These are phyloP conservation scores for Wakefieldia striispora DNA, from an alignment of 768 basidiomycete species.

Conservation along the genomic window DNA sequence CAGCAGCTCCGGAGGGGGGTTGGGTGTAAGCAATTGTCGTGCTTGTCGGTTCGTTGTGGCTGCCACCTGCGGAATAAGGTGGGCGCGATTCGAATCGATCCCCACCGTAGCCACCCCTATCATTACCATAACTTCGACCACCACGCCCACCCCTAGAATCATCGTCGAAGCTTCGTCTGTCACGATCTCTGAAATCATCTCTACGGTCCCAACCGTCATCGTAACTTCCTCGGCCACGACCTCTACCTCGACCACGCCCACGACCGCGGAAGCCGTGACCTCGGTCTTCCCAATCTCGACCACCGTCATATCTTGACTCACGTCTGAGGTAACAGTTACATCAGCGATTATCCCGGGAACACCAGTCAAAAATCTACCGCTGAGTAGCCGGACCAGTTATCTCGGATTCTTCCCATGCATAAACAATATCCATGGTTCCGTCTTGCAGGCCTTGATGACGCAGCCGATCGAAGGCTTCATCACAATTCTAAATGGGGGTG, in stretches of 20 bases:
- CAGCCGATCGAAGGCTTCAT: conserved; percentile 76
- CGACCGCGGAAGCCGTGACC: conserved; percentile 40
- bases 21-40: conserved; percentile 25
- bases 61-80: conserved; percentile 27
- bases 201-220: conserved; percentile 47
- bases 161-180: conserved; percentile 34
- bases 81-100: conserved; percentile 45
- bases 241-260: conserved; percentile 38
- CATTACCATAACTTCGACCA: conserved; percentile 36
- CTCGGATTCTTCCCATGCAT: conserved; percentile 78
- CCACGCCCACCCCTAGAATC: conserved; percentile 36
- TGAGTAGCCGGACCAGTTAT: conserved; percentile 45
- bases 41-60: conserved; percentile 27
- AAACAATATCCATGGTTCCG: conserved; percentile 84
- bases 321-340: conserved; percentile 15
- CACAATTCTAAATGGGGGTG: conserved; percentile 53
- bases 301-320: conserved; percentile 35
- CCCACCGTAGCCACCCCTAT: conserved; percentile 44
- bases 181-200: conserved; percentile 42
- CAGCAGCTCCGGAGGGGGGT: conserved; percentile 14
- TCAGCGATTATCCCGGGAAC: conserved; percentile 4
- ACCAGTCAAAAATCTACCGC: conserved; percentile 28
- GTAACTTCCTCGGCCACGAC: conserved; percentile 35
- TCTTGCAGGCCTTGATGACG: conserved; percentile 78
- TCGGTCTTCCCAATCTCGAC: conserved; percentile 48